Conservation (phyloP, 1,284 basidiomycete species). For the Ceratobasidium sp. region DNA sequence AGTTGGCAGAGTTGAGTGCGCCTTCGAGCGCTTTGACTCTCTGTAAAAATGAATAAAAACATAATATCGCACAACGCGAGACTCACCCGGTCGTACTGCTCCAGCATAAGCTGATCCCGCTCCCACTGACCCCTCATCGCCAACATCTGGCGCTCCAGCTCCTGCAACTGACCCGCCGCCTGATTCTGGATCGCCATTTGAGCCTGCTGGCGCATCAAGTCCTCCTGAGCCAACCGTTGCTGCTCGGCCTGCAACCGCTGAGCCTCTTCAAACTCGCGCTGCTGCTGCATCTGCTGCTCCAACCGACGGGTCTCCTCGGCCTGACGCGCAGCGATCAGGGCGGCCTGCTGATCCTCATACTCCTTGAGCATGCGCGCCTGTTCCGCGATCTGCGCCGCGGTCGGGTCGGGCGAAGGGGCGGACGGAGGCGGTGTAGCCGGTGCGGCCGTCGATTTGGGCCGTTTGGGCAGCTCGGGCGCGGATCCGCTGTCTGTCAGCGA, state of each 20-base stretch:
- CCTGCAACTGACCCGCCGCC: conserved; percentile 72
- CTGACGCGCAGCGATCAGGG: conserved; percentile 81
- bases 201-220: conserved; percentile 67
- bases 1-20: conserved; percentile 82
- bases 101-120: conserved; percentile 96
- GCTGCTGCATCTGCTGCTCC: conserved; percentile 83
- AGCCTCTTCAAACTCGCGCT: conserved; percentile 90
- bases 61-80: background rate
- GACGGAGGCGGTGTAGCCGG: conserved; percentile 67
- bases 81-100: conserved; percentile 94
- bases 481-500: conserved; percentile 86
- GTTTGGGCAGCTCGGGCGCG: conserved; percentile 88
- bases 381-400: conserved; percentile 84
- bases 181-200: conserved; percentile 73
- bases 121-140: conserved; percentile 97
- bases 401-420: conserved; percentile 74
- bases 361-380: conserved; percentile 96
- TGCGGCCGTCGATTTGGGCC: conserved; percentile 70
- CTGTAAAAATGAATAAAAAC: conserved; percentile 55
- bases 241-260: conserved; percentile 90
- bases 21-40: conserved; percentile 96
- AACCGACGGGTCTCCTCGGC: conserved; percentile 82
- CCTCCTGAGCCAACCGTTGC: conserved; percentile 89
- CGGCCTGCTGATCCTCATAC: conserved; percentile 95
- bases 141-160: conserved; percentile 91